A percentile compares a stretch with the other conserved stretches of the same genome.
phyloP scores from a whole-genome alignment of 805 yeast genomes.

The Metschnikowia kofuensis region DNA sequence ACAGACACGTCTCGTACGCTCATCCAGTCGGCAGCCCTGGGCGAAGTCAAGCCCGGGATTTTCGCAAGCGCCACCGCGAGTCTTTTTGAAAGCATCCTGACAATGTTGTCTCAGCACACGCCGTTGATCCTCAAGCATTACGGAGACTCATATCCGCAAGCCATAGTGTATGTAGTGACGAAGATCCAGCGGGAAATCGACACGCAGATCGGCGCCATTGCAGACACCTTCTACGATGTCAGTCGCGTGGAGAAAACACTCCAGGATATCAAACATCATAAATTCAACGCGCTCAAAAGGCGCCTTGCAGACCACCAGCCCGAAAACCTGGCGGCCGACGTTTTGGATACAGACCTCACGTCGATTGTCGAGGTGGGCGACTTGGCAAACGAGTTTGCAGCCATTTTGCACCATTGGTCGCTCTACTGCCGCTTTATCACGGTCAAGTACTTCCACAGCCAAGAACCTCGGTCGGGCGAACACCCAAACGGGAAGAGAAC shows the following conservation, averaged over 20 bases:
- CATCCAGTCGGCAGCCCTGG: conserved; percentile 39
- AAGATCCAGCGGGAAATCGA: conserved; percentile 86
- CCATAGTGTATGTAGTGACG: conserved; percentile 64
- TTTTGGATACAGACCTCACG: conserved; percentile 34
- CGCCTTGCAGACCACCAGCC: conserved; percentile 7
- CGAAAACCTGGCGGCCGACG: conserved; percentile 14
- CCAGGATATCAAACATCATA: conserved; percentile 53
- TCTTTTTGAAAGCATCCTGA: conserved; percentile 79
- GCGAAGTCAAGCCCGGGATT: conserved; percentile 41
- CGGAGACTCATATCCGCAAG: conserved; percentile 45
- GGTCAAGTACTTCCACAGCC: conserved; percentile 51
- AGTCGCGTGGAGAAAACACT: conserved; percentile 56
- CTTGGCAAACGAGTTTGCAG: conserved; percentile 64
- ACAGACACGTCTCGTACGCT: conserved; percentile 73
- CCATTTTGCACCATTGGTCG: conserved; percentile 83
- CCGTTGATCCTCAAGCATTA: conserved; percentile 73
- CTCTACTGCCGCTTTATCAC: conserved; percentile 72
- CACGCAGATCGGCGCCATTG: conserved; percentile 83
- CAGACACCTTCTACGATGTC: conserved; percentile 81
- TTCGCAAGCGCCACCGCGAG: conserved; percentile 61
- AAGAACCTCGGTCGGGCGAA: background rate
- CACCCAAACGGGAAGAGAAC: conserved; percentile 4
- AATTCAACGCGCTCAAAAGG: conserved; percentile 26
- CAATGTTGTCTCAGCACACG: conserved; percentile 82
- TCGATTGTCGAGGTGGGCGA: conserved; percentile 68